Evolutionary conservation across 495 filamentous ascomycete genomes (phyloP).

Genomic region (Penicillium daleae): DNA sequence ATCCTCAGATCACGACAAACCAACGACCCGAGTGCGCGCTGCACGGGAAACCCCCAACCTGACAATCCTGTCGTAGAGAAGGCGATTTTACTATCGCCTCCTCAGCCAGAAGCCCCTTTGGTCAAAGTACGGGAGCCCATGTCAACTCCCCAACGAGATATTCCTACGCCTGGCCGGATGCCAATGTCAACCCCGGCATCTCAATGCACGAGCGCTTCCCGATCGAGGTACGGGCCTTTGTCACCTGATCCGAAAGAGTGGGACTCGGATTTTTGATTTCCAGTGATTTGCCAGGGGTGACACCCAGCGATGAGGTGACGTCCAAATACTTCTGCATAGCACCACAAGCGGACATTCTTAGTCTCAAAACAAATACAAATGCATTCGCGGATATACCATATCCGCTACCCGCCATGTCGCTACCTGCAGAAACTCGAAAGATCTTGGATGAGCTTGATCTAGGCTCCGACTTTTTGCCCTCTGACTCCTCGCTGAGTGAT

Average conservation of each 20-base stretch:
- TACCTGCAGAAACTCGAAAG: slow-evolving; percentile 20
- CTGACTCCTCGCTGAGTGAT: slow-evolving; percentile 42
- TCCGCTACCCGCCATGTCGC: neutral
- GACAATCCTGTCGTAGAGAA: neutral
- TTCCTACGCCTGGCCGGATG: neutral
- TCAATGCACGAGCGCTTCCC: neutral
- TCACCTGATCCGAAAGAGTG: slow-evolving; percentile 25
- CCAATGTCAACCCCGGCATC: neutral
- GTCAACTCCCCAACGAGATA: neutral
- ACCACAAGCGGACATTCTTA: neutral
- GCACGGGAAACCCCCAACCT: neutral
- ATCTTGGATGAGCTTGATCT: slow-evolving; percentile 22
- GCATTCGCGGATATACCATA: neutral
- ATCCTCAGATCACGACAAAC: neutral
- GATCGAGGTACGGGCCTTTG: slow-evolving; percentile 4
- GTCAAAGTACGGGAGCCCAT: neutral
- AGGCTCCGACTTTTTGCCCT: slow-evolving; percentile 29
- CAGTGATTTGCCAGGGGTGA: slow-evolving; percentile 45
- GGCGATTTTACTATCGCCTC: neutral
- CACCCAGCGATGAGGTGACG: slow-evolving; percentile 47
- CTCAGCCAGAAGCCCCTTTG: neutral
- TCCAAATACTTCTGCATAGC: slow-evolving; percentile 42
- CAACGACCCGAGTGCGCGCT: neutral
- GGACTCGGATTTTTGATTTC: slow-evolving; percentile 46
- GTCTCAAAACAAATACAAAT: neutral